These are phyloP conservation scores for Rhodamnia rubescens DNA, from an alignment of 345 rosid species.

Conservation along the genomic window DNA sequence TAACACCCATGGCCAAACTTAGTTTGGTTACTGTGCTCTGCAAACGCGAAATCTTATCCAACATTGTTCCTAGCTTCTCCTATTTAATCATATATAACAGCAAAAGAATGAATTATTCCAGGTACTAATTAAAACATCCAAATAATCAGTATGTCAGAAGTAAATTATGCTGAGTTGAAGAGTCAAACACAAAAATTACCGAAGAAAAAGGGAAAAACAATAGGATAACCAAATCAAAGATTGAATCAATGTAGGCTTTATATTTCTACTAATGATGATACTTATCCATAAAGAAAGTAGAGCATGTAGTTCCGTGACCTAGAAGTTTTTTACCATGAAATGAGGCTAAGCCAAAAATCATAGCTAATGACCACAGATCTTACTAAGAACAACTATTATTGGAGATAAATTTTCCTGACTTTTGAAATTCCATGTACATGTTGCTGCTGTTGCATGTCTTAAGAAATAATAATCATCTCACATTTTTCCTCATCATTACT, in stretches of 20 bases:
- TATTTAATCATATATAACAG: slow-evolving; percentile 3
- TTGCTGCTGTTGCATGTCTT: neutral
- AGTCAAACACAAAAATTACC: neutral
- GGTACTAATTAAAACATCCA: neutral
- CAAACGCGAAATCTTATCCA: slow-evolving; percentile 72
- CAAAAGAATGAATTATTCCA: neutral
- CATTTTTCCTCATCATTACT: neutral
- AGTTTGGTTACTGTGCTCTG: slow-evolving; percentile 43
- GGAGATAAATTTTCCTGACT: neutral
- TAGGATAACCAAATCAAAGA: neutral
- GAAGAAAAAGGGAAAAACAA: neutral
- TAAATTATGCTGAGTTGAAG: neutral
- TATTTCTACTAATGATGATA: neutral
- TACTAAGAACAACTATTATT: neutral
- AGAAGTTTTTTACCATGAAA: neutral
- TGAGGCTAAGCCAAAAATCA: neutral
- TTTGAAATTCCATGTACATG: neutral
- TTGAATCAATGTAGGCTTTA: neutral
- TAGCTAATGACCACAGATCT: neutral
- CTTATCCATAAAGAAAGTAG: neutral
- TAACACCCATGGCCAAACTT: slow-evolving; percentile 35
- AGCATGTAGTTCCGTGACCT: neutral
- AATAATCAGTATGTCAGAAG: neutral
- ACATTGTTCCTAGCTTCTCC: slow-evolving; percentile 96
- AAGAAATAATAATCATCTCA: neutral